phyloP scores from a whole-genome alignment of 495 filamentous ascomycete species.

The Tuber magnatum region DNA sequence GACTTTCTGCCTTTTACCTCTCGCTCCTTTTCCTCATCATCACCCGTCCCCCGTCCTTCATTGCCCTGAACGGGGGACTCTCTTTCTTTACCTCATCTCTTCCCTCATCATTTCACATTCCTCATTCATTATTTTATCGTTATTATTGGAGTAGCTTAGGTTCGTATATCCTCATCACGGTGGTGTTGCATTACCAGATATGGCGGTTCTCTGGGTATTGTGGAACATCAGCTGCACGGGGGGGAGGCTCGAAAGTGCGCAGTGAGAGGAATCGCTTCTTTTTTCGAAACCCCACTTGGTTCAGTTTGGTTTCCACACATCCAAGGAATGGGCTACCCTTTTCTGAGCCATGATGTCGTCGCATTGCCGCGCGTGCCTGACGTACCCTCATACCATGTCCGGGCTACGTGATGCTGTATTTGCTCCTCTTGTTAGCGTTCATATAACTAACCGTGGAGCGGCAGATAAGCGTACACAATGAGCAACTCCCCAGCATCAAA shows the following conservation, averaged over 20 bases:
- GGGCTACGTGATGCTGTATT: neutral
- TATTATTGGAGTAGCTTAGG: neutral
- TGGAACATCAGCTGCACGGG: no score
- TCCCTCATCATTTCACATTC: neutral
- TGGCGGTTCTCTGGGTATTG: no score
- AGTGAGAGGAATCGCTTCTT: no score
- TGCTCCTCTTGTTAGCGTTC: neutral
- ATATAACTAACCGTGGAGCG: neutral
- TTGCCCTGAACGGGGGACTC: neutral
- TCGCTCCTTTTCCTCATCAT: no score
- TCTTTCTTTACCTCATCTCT: neutral
- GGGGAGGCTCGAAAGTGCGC: no score
- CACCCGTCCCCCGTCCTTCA: no score
- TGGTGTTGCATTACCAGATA: neutral
- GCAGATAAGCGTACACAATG: neutral
- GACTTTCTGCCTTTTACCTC: no score
- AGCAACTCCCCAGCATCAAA: neutral
- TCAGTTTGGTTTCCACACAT: neutral
- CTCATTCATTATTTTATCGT: neutral
- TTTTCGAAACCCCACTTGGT: neutral
- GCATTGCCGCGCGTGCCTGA: neutral
- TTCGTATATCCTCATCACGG: neutral
- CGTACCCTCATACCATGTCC: neutral
- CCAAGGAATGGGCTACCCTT: neutral
- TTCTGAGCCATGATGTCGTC: neutral